phyloP scores from a whole-genome alignment of 179 eudicot genomes.

The Corrigiola litoralis region DNA sequence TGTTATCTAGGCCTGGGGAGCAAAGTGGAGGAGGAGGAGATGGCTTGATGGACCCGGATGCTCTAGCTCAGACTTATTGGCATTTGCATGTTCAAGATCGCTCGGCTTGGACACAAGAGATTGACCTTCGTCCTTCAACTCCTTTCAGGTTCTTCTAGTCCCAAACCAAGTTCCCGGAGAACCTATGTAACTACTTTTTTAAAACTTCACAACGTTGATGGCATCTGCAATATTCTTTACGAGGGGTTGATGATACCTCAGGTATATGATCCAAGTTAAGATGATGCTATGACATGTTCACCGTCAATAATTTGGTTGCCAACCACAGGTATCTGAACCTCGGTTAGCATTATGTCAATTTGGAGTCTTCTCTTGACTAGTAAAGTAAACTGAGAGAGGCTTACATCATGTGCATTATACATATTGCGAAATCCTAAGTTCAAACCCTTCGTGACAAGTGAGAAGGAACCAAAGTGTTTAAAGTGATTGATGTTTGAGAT shows the following conservation, averaged over 20 bases:
- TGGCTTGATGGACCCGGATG: slow-evolving; percentile 68
- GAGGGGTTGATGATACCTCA: neutral
- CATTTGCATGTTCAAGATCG: slow-evolving; percentile 72
- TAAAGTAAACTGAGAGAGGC: neutral
- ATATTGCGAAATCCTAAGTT: neutral
- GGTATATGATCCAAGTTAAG: neutral
- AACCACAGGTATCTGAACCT: slow-evolving; percentile 1
- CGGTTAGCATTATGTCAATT: slow-evolving; percentile 13
- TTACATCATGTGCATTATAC: neutral
- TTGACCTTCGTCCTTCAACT: slow-evolving; percentile 61
- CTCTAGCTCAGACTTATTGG: slow-evolving; percentile 82
- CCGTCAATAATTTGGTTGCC: neutral
- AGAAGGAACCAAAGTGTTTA: neutral
- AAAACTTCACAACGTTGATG: neutral
- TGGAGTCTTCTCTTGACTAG: neutral
- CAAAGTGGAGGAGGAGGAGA: slow-evolving; percentile 33
- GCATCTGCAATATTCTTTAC: neutral
- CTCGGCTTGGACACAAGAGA: slow-evolving; percentile 91
- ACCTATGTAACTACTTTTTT: neutral
- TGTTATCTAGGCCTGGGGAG: slow-evolving; percentile 26
- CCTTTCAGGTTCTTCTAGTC: slow-evolving; percentile 32
- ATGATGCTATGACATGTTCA: neutral
- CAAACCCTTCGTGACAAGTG: slow-evolving; percentile 2
- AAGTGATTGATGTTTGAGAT: neutral
- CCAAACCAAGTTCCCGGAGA: neutral